Percentiles rank a stretch among this genome's conserved stretches.
Evolutionary conservation across 1,284 basidiomycete genomes (phyloP).

Genomic region (Marasmius tenuissimus): DNA sequence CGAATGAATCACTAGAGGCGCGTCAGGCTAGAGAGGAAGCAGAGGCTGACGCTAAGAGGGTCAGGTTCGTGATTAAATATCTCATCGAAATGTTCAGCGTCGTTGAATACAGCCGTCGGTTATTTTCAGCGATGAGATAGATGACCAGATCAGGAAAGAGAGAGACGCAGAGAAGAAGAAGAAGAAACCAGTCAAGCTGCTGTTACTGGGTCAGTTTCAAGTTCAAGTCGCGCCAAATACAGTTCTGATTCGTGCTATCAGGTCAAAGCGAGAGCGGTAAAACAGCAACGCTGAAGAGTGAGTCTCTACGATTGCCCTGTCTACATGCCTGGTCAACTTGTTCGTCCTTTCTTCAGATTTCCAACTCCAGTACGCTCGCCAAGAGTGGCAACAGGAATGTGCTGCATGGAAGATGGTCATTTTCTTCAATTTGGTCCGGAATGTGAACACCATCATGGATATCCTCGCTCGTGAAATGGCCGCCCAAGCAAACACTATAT

Average conservation of each 20-base stretch:
- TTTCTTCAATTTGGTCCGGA: slow-evolving; percentile 73
- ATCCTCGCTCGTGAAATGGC: slow-evolving; percentile 56
- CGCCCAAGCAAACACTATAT: slow-evolving; percentile 27
- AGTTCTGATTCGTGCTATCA: slow-evolving; percentile 11
- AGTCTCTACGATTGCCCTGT: slow-evolving; percentile 11
- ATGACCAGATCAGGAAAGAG: slow-evolving; percentile 62
- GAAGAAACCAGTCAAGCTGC: slow-evolving; percentile 56
- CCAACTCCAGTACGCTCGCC: slow-evolving; percentile 64
- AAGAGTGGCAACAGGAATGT: slow-evolving; percentile 68
- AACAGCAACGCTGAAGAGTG: slow-evolving; percentile 42
- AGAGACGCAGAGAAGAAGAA: slow-evolving; percentile 51
- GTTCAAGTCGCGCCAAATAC: too few relatives aligned
- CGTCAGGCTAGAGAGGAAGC: slow-evolving; percentile 49
- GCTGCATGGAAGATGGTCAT: slow-evolving; percentile 73
- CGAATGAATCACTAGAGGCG: slow-evolving; percentile 54
- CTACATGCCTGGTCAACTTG: slow-evolving; percentile 4
- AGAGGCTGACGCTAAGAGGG: slow-evolving; percentile 58
- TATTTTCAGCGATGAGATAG: slow-evolving; percentile 60
- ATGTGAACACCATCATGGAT: slow-evolving; percentile 60
- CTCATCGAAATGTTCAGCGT: not conserved
- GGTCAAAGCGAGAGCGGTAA: slow-evolving; percentile 74
- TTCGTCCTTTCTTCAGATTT: slow-evolving; percentile 49
- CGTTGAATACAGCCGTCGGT: not conserved
- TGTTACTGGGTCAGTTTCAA: slow-evolving; percentile 48
- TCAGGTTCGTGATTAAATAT: slow-evolving; percentile 18